Evolutionary conservation across 305 asterid genomes (phyloP), one percentile per base, ranked within the genome.

Genomic region (Petunia hybrid): DNA sequence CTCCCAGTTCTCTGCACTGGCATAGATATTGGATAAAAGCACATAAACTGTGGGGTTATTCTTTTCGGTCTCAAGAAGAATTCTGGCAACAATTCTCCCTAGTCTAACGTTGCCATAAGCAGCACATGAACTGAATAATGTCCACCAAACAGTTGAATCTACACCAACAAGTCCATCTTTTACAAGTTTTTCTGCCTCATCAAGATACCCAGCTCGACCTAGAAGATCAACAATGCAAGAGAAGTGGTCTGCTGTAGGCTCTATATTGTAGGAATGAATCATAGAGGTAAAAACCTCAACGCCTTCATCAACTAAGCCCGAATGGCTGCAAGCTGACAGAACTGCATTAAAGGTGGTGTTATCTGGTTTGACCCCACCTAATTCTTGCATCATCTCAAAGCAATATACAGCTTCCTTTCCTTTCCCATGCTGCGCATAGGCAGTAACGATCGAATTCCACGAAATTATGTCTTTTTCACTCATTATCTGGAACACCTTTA

Each of bases 251-350:
- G 82, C 83, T 45, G 88, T 92, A 8, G 95, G 97, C 68, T 87
- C 88, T 13, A 93, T 80, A 6, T 87, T 88, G 12, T 83, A 87
- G 13, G 14, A 68, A 61, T 83, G 87, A 51, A 89, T 86, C 97
- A 94, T 91, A 64, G 86, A 56, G 78, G 82, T 88, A 77, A 94
- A 94, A 36, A 94, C 86, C 69, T 80, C 82, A 80, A 90, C 84
- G 8, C 91, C 98, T 14, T 89, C 93, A 13, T 82, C 57, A 75
- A 94, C 90, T 80, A 91, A 85, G 76, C 98, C 97, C 3, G 98
- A 90, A 65, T 88, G 95, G 84, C 98, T 94, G 86, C 97, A 91
- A 81, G 97, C 98, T 13, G 98, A 90, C 69, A 94, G 96, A 63
- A 93, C 89, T 56, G 93, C 94, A 45, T 94, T 93, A 82, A 91